A percentile compares a stretch with the other conserved stretches of the same genome.
phyloP scores from a whole-genome alignment of 108 stramenopile species.

The Pelagomonas calceolata region DNA sequence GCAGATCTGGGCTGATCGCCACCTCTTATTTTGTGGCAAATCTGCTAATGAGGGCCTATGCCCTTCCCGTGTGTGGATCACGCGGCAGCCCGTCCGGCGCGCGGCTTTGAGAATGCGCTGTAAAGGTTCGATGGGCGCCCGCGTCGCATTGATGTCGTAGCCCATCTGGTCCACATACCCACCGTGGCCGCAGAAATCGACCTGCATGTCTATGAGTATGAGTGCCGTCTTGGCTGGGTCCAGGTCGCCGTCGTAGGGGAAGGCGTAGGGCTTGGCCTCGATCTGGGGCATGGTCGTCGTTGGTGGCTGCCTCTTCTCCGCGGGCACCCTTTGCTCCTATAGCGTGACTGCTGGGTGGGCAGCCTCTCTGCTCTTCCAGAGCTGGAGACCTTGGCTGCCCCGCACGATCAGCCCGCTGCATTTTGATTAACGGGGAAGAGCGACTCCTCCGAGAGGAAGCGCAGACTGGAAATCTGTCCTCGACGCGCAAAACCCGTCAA shows the following conservation, averaged over 20 bases:
- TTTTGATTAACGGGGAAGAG: no score
- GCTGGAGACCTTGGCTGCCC: no score
- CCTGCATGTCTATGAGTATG: neutral
- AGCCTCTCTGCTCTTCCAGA: no score
- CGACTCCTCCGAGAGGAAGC: no score
- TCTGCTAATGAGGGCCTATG: conserved; percentile 46
- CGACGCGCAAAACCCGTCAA: no score
- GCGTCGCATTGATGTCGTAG: conserved; percentile 39
- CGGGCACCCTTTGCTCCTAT: no score
- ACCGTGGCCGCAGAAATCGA: conserved; percentile 42
- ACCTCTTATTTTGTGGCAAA: conserved; percentile 45
- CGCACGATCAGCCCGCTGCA: no score
- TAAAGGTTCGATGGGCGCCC: conserved; percentile 46
- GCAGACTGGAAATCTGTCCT: no score
- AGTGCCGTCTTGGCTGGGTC: neutral
- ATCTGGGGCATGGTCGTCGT: no score
- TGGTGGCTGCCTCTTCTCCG: no score
- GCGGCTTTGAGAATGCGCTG: conserved; percentile 28
- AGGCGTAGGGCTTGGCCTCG: neutral
- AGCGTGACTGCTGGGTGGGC: no score
- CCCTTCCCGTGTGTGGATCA: conserved; percentile 51
- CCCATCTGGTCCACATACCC: conserved; percentile 56
- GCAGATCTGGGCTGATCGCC: conserved; percentile 44
- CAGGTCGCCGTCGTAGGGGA: neutral
- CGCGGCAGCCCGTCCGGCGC: conserved; percentile 28